phyloP scores from a whole-genome alignment of 2,329 filamentous ascomycete species.

The Venturia oleaginea region DNA sequence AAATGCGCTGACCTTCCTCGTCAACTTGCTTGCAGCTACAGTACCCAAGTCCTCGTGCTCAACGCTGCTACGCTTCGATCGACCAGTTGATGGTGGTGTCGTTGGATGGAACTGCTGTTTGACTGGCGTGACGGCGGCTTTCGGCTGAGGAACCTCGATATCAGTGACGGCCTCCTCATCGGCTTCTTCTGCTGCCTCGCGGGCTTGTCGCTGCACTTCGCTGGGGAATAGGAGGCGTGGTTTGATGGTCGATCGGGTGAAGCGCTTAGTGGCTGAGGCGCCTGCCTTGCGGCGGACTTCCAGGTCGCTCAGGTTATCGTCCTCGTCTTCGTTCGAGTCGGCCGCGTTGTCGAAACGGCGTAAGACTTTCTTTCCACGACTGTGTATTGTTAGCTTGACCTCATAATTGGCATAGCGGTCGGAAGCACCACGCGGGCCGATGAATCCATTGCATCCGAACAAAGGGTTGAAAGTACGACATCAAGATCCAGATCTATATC shows the following conservation, averaged over 20 bases:
- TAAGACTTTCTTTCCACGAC: constrained; percentile 72
- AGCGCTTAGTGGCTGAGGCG: constrained; percentile 32
- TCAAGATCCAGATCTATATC: too few species aligned
- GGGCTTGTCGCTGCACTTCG: constrained; percentile 36
- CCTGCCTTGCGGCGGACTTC: constrained; percentile 31
- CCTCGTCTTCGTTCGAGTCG: constrained; percentile 24
- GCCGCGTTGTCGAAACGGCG: constrained; percentile 50
- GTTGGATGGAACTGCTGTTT: constrained; percentile 26
- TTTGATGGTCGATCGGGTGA: constrained; percentile 62
- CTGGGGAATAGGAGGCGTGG: constrained; percentile 62
- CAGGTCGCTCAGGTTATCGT: constrained; percentile 29
- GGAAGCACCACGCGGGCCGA: background rate
- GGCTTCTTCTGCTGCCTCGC: constrained; percentile 38
- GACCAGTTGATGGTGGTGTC: background rate
- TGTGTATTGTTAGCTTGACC: constrained; percentile 30
- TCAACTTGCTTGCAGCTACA: constrained; percentile 16
- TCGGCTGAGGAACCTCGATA: constrained; percentile 28
- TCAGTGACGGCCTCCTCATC: constrained; percentile 50
- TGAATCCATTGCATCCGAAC: background rate
- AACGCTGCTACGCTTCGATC: background rate
- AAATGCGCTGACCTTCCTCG: constrained; percentile 47
- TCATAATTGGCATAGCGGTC: background rate
- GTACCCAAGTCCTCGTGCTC: background rate
- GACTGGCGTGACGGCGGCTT: constrained; percentile 25
- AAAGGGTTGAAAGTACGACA: background rate